Percentiles rank a stretch among this genome's conserved stretches.
phyloP scores from a whole-genome alignment of 2,329 filamentous ascomycete genomes.

The Whalleya microplaca region DNA sequence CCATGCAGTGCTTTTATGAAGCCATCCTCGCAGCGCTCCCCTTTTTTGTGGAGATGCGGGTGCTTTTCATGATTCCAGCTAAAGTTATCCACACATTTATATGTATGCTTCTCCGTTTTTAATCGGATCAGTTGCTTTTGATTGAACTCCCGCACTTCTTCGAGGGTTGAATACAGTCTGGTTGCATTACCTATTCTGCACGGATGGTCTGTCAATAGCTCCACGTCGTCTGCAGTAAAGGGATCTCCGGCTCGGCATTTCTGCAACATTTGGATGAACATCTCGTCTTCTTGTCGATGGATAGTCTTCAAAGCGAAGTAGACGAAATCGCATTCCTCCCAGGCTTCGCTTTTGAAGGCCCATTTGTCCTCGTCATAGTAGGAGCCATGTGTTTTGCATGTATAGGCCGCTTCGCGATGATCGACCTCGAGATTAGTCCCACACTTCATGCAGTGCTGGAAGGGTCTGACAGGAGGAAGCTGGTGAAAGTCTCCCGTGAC shows the following conservation, averaged over 20 bases:
- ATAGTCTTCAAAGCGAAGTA: slow-evolving; percentile 54
- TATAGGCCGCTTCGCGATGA: slow-evolving; percentile 23
- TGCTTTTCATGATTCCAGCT: slow-evolving; percentile 33
- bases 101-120: slow-evolving; percentile 16
- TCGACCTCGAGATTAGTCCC: slow-evolving; percentile 38
- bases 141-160: slow-evolving; percentile 38
- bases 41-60: slow-evolving; percentile 21
- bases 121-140: slow-evolving; percentile 30
- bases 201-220: slow-evolving; percentile 45
- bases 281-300: slow-evolving; percentile 55
- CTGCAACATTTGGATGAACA: slow-evolving; percentile 55
- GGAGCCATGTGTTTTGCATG: slow-evolving; percentile 35
- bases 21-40: slow-evolving; percentile 1
- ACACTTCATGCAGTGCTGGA: slow-evolving; percentile 50
- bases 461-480: slow-evolving; percentile 58
- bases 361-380: slow-evolving; percentile 55
- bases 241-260: slow-evolving; percentile 49
- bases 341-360: slow-evolving; percentile 58
- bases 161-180: slow-evolving; percentile 43
- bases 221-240: slow-evolving; percentile 39
- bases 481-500: slow-evolving; percentile 62
- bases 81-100: slow-evolving; percentile 42
- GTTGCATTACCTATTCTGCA: slow-evolving; percentile 43
- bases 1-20: slow-evolving; percentile 38
- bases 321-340: slow-evolving; percentile 54